These are phyloP conservation scores for Tremella mesenterica DNA, from an alignment of 768 basidiomycete genomes.

Conservation along the genomic window DNA sequence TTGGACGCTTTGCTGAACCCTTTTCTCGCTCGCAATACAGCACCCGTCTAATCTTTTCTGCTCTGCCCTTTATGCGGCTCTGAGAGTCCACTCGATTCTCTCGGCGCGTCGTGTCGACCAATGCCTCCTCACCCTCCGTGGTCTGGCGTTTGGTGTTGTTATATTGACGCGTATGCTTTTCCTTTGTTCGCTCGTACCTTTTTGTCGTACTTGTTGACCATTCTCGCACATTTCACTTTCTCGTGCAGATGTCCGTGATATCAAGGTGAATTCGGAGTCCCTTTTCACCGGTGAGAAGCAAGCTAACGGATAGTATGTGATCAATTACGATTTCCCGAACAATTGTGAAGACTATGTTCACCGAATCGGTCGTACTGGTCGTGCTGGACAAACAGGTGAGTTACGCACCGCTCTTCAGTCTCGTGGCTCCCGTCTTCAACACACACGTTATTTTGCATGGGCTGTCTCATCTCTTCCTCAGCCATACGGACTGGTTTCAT, in stretches of 20 bases:
- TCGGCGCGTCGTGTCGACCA: too few relatives aligned
- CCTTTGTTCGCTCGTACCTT: slow-evolving; percentile 1
- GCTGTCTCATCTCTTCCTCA: too few relatives aligned
- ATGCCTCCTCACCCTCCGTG: too few relatives aligned
- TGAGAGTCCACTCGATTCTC: too few relatives aligned
- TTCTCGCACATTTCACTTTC: slow-evolving; percentile 1
- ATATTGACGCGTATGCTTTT: slow-evolving; percentile 50
- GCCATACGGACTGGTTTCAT: too few relatives aligned
- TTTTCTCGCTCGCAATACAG: too few relatives aligned
- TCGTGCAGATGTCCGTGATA: slow-evolving; percentile 13
- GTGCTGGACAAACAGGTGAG: slow-evolving; percentile 58
- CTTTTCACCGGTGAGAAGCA: not conserved
- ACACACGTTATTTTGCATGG: too few relatives aligned
- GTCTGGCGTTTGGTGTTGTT: slow-evolving; percentile 42
- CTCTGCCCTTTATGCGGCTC: too few relatives aligned
- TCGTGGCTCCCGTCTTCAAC: too few relatives aligned
- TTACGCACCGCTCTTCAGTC: too few relatives aligned
- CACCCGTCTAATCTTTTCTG: too few relatives aligned
- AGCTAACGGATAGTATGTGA: slow-evolving; percentile 5
- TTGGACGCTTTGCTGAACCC: too few relatives aligned
- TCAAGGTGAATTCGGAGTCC: slow-evolving; percentile 12
- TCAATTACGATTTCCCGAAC: slow-evolving; percentile 82
- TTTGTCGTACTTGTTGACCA: slow-evolving; percentile 1
- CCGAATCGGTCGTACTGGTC: slow-evolving; percentile 71
- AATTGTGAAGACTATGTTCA: slow-evolving; percentile 98